phyloP scores from a whole-genome alignment of 805 yeast species.

The Millerozyma miso region DNA sequence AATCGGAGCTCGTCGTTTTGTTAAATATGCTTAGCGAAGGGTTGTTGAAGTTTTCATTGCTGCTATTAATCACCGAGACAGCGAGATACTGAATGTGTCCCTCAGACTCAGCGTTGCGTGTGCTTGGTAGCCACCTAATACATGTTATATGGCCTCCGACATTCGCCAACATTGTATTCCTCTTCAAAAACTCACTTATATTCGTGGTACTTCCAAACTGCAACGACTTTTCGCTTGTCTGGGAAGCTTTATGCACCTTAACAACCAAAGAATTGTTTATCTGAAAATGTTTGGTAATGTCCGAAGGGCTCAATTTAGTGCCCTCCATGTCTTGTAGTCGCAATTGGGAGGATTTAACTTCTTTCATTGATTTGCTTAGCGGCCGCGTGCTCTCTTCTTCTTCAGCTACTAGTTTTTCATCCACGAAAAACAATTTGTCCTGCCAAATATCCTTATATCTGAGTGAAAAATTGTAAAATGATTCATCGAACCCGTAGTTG shows the following conservation, averaged over 20 bases:
- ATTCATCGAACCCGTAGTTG: conserved; percentile 48
- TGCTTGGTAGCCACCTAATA: conserved; percentile 46
- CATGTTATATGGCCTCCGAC: conserved; percentile 52
- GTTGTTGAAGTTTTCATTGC: conserved; percentile 16
- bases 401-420: conserved; percentile 17
- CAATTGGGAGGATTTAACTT: conserved; percentile 1
- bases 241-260: not conserved
- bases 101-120: conserved; percentile 8
- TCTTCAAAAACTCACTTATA: conserved; percentile 2
- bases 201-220: conserved; percentile 1
- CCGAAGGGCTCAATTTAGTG: conserved; percentile 3
- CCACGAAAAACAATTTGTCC: conserved; percentile 39
- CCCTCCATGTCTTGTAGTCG: conserved; percentile 10
- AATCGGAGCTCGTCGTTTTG: conserved; percentile 5
- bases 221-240: not conserved
- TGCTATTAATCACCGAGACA: conserved; percentile 40
- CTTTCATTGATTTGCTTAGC: not conserved
- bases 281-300: conserved; percentile 5
- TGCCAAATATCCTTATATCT: conserved; percentile 50
- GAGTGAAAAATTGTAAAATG: conserved; percentile 38
- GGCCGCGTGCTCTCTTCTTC: conserved; percentile 1
- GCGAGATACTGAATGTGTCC: conserved; percentile 41
- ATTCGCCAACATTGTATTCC: conserved; percentile 41
- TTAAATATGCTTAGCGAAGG: conserved; percentile 31
- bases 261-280: not conserved